Evolutionary conservation across 768 basidiomycete genomes (phyloP).

Genomic region (Leccinum fibrillosum): DNA sequence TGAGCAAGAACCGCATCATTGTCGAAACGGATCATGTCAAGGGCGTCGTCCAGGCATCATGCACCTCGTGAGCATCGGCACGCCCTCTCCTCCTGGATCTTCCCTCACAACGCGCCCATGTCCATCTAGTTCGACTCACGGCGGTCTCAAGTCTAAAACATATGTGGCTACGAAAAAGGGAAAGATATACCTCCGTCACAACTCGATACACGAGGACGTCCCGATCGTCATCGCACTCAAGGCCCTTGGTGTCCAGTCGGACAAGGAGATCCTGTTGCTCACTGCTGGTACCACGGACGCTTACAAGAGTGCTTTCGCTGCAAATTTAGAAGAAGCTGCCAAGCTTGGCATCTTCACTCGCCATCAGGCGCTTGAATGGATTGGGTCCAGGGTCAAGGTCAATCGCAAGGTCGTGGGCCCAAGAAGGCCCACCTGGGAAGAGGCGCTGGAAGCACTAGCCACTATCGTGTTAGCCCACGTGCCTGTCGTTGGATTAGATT

Average conservation of each 20-base stretch:
- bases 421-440: slow-evolving; percentile 84
- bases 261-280: slow-evolving; percentile 94
- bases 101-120: slow-evolving; percentile 7
- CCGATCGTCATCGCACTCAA: slow-evolving; percentile 96
- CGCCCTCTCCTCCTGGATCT: not conserved
- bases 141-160: slow-evolving; percentile 91
- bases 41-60: slow-evolving; percentile 89
- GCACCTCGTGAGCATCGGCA: slow-evolving; percentile 75
- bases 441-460: slow-evolving; percentile 93
- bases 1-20: slow-evolving; percentile 98
- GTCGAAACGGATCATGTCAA: slow-evolving; percentile 93
- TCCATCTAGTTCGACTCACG: slow-evolving; percentile 65
- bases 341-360: slow-evolving; percentile 88
- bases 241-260: slow-evolving; percentile 93
- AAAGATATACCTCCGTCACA: slow-evolving; percentile 94
- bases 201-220: slow-evolving; percentile 95
- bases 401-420: slow-evolving; percentile 81
- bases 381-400: slow-evolving; percentile 89
- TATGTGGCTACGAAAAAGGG: slow-evolving; percentile 95
- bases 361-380: slow-evolving; percentile 92
- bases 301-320: slow-evolving; percentile 82
- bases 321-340: slow-evolving; percentile 92
- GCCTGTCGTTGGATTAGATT: slow-evolving; percentile 84
- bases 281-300: slow-evolving; percentile 90
- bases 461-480: slow-evolving; percentile 97